These are phyloP conservation scores for Boletus barrowsii DNA, from an alignment of 768 basidiomycete species.

Conservation along the genomic window DNA sequence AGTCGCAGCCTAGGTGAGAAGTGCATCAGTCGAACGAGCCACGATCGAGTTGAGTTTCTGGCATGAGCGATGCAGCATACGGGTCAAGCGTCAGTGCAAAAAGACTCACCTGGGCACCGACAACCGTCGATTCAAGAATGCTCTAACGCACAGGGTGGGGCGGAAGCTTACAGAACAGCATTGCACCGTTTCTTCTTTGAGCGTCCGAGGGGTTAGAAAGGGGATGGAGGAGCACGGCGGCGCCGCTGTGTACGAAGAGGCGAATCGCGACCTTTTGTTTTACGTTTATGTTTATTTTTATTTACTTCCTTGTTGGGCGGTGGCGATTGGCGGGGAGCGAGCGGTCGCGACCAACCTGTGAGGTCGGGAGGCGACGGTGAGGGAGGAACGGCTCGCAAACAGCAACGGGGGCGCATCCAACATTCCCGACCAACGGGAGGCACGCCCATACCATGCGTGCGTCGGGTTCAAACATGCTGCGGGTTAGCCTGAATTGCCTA, in stretches of 20 bases:
- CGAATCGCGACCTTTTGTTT: no score
- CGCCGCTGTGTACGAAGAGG: no score
- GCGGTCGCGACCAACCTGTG: no score
- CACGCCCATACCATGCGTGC: background rate
- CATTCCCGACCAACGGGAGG: background rate
- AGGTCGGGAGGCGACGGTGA: no score
- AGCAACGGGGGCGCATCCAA: background rate
- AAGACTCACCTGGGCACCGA: conserved; percentile 44
- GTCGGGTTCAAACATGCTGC: background rate
- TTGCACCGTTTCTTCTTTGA: conserved; percentile 73
- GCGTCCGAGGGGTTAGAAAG: conserved; percentile 58
- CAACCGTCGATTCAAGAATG: conserved; percentile 59
- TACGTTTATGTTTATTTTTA: no score
- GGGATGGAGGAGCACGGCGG: no score
- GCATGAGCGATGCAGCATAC: background rate
- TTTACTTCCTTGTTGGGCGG: no score
- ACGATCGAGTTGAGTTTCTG: conserved; percentile 82
- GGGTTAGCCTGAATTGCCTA: background rate
- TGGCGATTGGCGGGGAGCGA: no score
- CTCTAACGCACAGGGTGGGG: conserved; percentile 48
- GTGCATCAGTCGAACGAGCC: conserved; percentile 58
- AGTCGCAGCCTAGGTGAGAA: conserved; percentile 80
- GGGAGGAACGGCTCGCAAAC: background rate
- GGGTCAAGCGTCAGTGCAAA: background rate
- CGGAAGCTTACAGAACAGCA: conserved; percentile 68